Percentiles rank a stretch among this genome's conserved stretches.
Conservation (phyloP, 1,139 yeast species). For the Entelexis sorbosivorans region DNA sequence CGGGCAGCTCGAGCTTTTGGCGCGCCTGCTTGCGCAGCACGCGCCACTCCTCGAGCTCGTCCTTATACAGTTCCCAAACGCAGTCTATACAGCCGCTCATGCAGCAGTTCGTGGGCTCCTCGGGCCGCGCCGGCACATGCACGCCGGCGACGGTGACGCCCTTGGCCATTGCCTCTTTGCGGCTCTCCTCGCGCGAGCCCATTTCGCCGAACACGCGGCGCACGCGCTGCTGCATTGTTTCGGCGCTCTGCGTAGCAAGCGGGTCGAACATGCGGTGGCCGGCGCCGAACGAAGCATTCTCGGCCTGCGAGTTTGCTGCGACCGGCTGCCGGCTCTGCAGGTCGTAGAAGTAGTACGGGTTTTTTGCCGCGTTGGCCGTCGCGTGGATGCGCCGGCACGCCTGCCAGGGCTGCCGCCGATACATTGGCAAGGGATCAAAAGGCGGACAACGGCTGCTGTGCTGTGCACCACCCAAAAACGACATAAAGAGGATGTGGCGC, state of each 20-base stretch:
- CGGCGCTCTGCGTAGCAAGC: constrained; percentile 11
- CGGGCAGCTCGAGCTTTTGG: constrained; percentile 33
- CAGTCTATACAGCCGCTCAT: constrained; percentile 96
- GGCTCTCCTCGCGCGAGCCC: constrained; percentile 31
- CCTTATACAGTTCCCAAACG: constrained; percentile 89
- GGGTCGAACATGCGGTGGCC: constrained; percentile 21
- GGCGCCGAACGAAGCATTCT: background rate
- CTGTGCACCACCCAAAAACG: background rate
- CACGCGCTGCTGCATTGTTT: constrained; percentile 23
- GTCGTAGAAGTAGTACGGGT: constrained; percentile 32
- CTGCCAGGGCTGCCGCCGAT: background rate
- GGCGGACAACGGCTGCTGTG: background rate
- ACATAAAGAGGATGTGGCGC: background rate
- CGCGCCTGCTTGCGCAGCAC: constrained; percentile 51
- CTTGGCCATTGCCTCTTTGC: constrained; percentile 26
- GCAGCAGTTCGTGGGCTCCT: constrained; percentile 90
- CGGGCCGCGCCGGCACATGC: constrained; percentile 65
- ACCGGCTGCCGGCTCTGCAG: constrained; percentile 16
- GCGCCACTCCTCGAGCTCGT: constrained; percentile 79
- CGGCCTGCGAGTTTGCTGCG: background rate
- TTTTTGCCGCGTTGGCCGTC: constrained; percentile 19
- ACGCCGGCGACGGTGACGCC: constrained; percentile 51
- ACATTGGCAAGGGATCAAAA: background rate
- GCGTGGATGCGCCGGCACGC: constrained; percentile 10
- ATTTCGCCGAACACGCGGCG: constrained; percentile 30